phyloP scores from a whole-genome alignment of 179 eudicot genomes.

The Kewa caespitosa region DNA sequence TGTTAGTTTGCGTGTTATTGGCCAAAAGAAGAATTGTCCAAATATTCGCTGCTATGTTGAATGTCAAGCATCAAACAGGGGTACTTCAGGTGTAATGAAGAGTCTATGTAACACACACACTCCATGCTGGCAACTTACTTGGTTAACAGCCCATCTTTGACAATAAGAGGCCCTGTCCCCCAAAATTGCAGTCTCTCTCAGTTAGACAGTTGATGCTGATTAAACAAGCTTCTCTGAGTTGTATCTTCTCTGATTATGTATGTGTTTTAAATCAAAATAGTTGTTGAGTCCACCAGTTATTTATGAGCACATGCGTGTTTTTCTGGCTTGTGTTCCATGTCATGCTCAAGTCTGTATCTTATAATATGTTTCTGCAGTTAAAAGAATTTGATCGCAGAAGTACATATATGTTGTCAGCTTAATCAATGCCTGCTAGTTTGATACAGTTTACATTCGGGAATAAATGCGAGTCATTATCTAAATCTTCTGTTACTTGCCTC shows the following conservation, averaged over 20 bases:
- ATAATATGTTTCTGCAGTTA: neutral
- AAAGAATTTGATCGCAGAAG: neutral
- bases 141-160: neutral
- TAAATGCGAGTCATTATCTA: neutral
- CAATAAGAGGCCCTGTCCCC: too few species aligned
- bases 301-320: neutral
- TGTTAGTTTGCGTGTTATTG: neutral
- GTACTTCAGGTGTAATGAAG: neutral
- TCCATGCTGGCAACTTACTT: neutral
- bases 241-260: too few species aligned
- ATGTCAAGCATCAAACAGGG: neutral
- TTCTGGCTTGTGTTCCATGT: too few species aligned
- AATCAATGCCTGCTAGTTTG: neutral
- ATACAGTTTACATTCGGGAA: neutral
- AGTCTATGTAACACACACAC: neutral
- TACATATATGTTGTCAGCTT: neutral
- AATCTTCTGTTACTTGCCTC: constrained; percentile 17
- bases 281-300: neutral
- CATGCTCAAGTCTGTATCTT: neutral
- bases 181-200: neutral
- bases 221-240: neutral
- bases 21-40: neutral
- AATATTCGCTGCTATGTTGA: neutral
- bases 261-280: too few species aligned
- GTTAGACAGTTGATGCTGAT: neutral